Base-by-base conservation (phyloP, 176 grass and related monocot genomes). In the Otatea glauca region DNA sequence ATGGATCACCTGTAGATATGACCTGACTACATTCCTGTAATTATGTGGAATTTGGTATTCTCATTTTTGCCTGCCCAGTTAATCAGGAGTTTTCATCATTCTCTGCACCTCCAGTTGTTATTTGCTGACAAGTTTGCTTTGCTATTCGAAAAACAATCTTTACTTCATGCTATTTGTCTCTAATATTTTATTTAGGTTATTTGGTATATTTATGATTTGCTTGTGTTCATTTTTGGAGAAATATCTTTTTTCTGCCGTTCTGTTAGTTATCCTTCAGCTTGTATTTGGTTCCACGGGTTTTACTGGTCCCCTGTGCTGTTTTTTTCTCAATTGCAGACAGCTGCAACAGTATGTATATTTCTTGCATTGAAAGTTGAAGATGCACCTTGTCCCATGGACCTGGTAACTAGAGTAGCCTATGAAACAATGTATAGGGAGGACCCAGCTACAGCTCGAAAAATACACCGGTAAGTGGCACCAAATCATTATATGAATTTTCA, bases 311-410 rank as follows among this genome's bases (percentile, higher is more conserved):
- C 55, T 58, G 0, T 4, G 21, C 8, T 58, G 54, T 54, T 3
- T 54, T 59, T 56, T 58, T 20, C 6, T 54, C 17, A 5, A 5
- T 50, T 47, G n/a, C 82, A 97, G 92, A 94, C 85, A 14, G 47
- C 92, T 81, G 89, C 91, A 74, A 84, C 92, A 27, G 29, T 29
- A 1, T 29, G 29, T 29, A 76, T 84, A 61, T 97, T 97, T 86
- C 85, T 97, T 75, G 89, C 92, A 41, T 86, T 85, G 2, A 97
- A 97, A 76, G 88, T 89, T 81, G 91, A 97, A 84, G 88, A 97
- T 77, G 71, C 75, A 34, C 87, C 80, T 21, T 89, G 89, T 32
- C 70, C 81, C 12, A 49, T 94, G 65, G 90, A 97, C 37, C 54
- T 86, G 34, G 84, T 94, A 49, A 83, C 92, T 61, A 80, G 64